Evolutionary conservation across 257 asterid genomes (phyloP).

Genomic region (Solanum sejunctum): DNA sequence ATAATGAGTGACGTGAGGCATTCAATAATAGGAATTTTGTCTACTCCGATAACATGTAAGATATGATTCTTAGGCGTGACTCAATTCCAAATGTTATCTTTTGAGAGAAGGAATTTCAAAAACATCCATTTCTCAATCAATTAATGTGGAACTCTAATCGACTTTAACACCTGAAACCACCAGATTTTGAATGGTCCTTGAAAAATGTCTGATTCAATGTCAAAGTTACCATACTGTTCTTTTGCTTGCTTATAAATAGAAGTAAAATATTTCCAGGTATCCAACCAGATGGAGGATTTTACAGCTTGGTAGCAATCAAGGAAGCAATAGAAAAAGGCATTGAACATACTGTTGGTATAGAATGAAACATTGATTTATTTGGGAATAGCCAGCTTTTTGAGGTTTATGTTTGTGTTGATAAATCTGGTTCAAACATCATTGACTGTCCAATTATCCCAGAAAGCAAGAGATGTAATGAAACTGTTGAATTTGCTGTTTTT

Average conservation of each 20-base stretch:
- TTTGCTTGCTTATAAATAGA: no score
- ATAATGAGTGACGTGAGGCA: neutral
- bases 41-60: neutral
- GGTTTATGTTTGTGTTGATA: neutral
- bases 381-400: neutral
- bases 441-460: slow-evolving; percentile 2
- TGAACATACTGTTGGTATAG: neutral
- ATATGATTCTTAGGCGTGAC: neutral
- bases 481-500: neutral
- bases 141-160: neutral
- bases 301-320: neutral
- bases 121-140: neutral
- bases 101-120: neutral
- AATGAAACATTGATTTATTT: neutral
- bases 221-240: no score
- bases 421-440: neutral
- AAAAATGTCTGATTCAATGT: neutral
- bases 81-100: neutral
- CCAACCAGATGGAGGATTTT: neutral
- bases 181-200: neutral
- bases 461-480: neutral
- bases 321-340: neutral
- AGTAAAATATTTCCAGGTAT: neutral
- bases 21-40: neutral
- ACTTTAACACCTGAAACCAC: neutral